Conservation (phyloP, 2,329 filamentous ascomycete species). For the Xylaria sp. region DNA sequence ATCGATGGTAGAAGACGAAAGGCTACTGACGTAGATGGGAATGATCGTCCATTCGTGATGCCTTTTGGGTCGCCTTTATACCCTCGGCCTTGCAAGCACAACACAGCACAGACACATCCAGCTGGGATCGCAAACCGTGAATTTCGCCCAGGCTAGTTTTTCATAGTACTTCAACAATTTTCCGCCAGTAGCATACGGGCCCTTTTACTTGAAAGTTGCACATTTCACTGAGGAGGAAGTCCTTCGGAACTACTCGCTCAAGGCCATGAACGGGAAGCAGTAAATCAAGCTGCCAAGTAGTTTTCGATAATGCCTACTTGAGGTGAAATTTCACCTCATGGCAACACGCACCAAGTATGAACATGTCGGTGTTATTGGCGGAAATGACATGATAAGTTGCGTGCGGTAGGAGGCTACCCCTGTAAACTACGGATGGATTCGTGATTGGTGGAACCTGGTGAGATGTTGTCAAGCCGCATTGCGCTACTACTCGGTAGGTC, state of each 20-base stretch:
- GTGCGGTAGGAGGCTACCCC: constrained; percentile 7
- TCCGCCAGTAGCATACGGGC: constrained; percentile 30
- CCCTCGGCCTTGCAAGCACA: not conserved
- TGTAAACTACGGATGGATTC: not conserved
- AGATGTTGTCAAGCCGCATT: constrained; percentile 3
- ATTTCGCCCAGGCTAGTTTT: not conserved
- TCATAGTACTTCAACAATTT: constrained; percentile 9
- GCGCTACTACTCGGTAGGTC: not conserved
- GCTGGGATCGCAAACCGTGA: not conserved
- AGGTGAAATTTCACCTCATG: constrained; percentile 7
- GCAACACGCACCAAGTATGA: not conserved
- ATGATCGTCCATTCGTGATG: constrained; percentile 1
- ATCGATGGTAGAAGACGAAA: constrained; percentile 7
- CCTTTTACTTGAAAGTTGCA: not conserved
- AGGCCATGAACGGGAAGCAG: constrained; percentile 12
- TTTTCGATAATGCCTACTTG: constrained; percentile 7
- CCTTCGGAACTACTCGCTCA: not conserved
- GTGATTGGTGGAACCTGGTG: constrained; percentile 32
- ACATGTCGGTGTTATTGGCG: constrained; percentile 19
- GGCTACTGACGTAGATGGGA: constrained; percentile 11
- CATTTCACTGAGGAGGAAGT: not conserved
- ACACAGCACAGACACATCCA: not conserved
- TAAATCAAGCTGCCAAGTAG: not conserved
- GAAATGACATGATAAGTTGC: constrained; percentile 23
- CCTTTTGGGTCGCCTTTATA: constrained; percentile 19